These are phyloP conservation scores for Tephrocybe sp. DNA, from an alignment of 768 basidiomycete genomes.

Conservation along the genomic window DNA sequence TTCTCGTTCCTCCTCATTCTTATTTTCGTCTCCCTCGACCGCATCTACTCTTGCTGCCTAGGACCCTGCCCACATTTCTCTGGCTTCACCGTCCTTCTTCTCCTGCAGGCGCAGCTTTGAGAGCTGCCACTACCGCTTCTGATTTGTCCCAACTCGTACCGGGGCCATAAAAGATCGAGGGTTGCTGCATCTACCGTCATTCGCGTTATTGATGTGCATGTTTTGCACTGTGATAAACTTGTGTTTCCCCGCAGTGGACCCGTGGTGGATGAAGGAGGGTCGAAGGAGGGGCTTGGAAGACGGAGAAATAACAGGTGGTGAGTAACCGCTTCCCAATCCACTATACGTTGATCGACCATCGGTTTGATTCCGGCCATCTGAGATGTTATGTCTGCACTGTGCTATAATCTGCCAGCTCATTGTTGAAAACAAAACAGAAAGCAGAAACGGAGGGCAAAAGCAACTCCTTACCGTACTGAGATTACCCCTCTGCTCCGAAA, in stretches of 20 bases:
- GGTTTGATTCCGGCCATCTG: conserved; percentile 67
- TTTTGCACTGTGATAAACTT: too few species aligned
- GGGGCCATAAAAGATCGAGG: conserved; percentile 29
- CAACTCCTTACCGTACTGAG: conserved; percentile 71
- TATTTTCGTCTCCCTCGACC: conserved; percentile 48
- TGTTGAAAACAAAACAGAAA: neutral
- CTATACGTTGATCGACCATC: conserved; percentile 60
- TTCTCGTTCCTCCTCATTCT: conserved; percentile 36
- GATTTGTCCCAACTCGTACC: conserved; percentile 22
- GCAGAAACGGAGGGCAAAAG: too few species aligned
- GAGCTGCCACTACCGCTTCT: conserved; percentile 24
- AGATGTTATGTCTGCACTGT: conserved; percentile 62
- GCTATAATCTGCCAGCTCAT: conserved; percentile 16
- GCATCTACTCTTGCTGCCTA: conserved; percentile 43
- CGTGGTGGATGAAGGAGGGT: neutral
- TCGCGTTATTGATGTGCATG: too few species aligned
- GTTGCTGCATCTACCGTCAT: conserved; percentile 35
- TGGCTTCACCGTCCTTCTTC: conserved; percentile 5
- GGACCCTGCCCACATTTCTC: conserved; percentile 22
- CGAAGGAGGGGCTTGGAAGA: too few species aligned
- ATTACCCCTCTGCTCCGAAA: conserved; percentile 59
- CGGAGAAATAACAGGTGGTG: conserved; percentile 24
- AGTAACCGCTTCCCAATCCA: conserved; percentile 53
- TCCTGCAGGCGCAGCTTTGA: conserved; percentile 17
- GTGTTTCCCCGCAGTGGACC: neutral